phyloP scores from a whole-genome alignment of 176 grass and related monocot species.

The Chloris gayana region DNA sequence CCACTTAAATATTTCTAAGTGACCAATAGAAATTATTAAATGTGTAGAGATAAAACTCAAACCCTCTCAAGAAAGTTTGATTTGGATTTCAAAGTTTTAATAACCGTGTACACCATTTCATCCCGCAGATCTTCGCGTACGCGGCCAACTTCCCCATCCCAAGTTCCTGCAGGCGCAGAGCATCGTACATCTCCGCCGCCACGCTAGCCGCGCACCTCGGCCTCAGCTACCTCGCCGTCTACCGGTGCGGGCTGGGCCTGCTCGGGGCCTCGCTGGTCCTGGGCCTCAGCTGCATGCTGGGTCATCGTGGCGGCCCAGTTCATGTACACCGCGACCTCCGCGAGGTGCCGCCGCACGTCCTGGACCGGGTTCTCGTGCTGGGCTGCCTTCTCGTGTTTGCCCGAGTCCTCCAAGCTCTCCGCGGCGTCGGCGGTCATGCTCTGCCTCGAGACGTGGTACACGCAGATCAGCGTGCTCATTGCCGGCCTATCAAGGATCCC shows the following conservation, averaged over 20 bases:
- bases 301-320: constrained; percentile 62
- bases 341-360: constrained; percentile 39
- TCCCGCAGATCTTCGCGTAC: constrained; percentile 94
- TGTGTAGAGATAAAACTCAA: too few relatives aligned
- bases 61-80: too few relatives aligned
- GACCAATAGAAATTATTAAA: too few relatives aligned
- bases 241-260: constrained; percentile 42
- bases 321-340: constrained; percentile 51
- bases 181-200: constrained; percentile 70
- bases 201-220: constrained; percentile 44
- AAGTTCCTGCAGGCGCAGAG: constrained; percentile 91
- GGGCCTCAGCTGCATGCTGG: constrained; percentile 75
- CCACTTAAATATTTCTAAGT: too few relatives aligned
- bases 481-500: constrained; percentile 10
- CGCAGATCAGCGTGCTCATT: constrained; percentile 36
- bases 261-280: constrained; percentile 67
- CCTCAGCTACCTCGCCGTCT: constrained; percentile 49
- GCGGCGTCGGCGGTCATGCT: constrained; percentile 78
- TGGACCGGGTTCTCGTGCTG: constrained; percentile 60
- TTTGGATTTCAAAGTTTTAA: too few relatives aligned
- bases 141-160: constrained; percentile 75
- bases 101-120: too few relatives aligned
- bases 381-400: constrained; percentile 59
- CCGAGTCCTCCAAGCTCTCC: constrained; percentile 49
- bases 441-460: constrained; percentile 71